phyloP scores from a whole-genome alignment of 1,284 basidiomycete species.

The Fistulina hepatica region DNA sequence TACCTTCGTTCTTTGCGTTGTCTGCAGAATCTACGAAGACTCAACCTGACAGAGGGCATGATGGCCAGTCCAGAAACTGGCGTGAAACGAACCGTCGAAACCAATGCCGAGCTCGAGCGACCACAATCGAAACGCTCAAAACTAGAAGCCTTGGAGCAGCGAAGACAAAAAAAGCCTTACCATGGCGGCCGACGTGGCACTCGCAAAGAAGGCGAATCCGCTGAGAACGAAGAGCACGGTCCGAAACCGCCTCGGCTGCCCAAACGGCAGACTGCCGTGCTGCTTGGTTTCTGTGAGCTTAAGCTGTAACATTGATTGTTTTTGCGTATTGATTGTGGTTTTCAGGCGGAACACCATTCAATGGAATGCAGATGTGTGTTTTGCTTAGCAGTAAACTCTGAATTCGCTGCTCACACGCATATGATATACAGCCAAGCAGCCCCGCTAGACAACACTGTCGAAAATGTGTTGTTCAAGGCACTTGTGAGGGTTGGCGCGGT shows the following conservation, averaged over 20 bases:
- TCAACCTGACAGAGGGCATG: too few relatives aligned
- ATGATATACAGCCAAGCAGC: slow-evolving; percentile 35
- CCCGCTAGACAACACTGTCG: slow-evolving; percentile 63
- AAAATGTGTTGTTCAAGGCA: slow-evolving; percentile 83
- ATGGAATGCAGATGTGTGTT: slow-evolving; percentile 92
- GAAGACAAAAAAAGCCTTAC: too few relatives aligned
- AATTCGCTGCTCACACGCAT: slow-evolving; percentile 3
- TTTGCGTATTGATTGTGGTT: too few relatives aligned
- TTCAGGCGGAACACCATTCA: slow-evolving; percentile 75
- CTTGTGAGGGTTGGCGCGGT: slow-evolving; percentile 86
- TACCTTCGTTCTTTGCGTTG: too few relatives aligned
- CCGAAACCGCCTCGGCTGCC: slow-evolving; percentile 43
- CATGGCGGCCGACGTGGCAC: background rate
- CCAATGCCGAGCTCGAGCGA: too few relatives aligned
- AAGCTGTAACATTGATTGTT: too few relatives aligned
- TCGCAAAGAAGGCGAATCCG: slow-evolving; percentile 9
- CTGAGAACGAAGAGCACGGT: slow-evolving; percentile 15
- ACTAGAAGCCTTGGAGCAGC: too few relatives aligned
- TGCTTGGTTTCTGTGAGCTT: slow-evolving; percentile 77
- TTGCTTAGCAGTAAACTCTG: background rate
- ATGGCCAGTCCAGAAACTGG: too few relatives aligned
- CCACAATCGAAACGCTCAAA: too few relatives aligned
- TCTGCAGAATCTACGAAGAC: too few relatives aligned
- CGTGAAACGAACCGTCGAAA: too few relatives aligned
- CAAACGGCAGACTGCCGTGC: slow-evolving; percentile 61